Percentiles rank a stretch among this genome's conserved stretches.
Evolutionary conservation across 495 filamentous ascomycete genomes (phyloP).

Genomic region (Cercophora scortea): DNA sequence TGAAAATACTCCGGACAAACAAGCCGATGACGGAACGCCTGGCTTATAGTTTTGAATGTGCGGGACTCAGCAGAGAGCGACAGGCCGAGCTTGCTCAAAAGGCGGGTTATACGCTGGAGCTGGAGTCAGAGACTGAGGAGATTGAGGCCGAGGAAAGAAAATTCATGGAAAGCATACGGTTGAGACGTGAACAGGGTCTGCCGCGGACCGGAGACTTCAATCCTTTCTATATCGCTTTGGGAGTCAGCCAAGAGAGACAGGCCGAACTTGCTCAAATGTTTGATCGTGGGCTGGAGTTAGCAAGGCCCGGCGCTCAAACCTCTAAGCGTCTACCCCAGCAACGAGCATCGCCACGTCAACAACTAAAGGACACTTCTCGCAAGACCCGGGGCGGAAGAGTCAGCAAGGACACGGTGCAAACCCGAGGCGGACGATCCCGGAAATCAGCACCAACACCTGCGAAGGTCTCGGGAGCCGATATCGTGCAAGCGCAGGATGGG

Average conservation of each 20-base stretch:
- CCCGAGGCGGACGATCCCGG: conserved; percentile 4
- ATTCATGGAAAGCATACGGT: not conserved
- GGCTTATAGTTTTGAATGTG: not conserved
- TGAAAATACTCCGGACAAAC: not conserved
- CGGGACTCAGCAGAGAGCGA: conserved; percentile 1
- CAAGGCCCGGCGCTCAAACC: not conserved
- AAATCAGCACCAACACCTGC: not conserved
- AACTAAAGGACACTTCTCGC: conserved; percentile 1
- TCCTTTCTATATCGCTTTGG: no score
- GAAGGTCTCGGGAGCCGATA: conserved; percentile 3
- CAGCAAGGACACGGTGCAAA: conserved; percentile 5
- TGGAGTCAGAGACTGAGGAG: not conserved
- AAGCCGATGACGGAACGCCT: not conserved
- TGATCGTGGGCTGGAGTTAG: not conserved
- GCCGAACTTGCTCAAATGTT: not conserved
- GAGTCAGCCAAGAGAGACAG: not conserved
- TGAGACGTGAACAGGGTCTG: no score
- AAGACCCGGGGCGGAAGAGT: conserved; percentile 3
- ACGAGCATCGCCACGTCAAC: conserved; percentile 2
- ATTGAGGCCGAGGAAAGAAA: not conserved
- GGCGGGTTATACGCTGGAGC: not conserved
- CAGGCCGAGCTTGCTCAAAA: not conserved
- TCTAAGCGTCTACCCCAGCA: not conserved
- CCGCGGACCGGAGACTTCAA: no score
- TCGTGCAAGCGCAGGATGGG: no score